A percentile compares a stretch with the other conserved stretches of the same genome.
Conservation (phyloP, 23 red algal genomes). For the Rhodosorus marinus region DNA sequence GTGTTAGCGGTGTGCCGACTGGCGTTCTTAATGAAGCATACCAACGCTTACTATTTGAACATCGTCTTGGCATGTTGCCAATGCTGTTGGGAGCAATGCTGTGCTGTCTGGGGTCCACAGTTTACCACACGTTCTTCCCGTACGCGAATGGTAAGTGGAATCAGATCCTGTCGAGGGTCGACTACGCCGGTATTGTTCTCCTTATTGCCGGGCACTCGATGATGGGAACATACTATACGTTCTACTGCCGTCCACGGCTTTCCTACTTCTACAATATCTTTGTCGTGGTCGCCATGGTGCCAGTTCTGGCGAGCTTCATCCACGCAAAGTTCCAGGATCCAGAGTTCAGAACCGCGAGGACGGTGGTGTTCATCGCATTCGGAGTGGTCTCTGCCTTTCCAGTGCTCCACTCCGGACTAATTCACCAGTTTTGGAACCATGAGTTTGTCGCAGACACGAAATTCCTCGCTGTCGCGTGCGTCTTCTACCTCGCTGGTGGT, state of each 20-base stretch:
- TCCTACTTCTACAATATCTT: background rate
- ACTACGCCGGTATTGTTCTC: conserved; percentile 15
- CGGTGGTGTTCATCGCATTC: background rate
- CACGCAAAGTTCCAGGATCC: background rate
- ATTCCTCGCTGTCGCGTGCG: background rate
- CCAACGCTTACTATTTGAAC: background rate
- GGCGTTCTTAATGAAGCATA: background rate
- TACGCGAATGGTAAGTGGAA: too few relatives aligned
- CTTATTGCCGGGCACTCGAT: conserved; percentile 6
- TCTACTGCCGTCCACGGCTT: conserved; percentile 8
- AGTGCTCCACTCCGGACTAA: conserved; percentile 1
- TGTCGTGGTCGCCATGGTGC: background rate
- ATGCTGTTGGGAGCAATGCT: conserved; percentile 4
- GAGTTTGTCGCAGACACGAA: background rate
- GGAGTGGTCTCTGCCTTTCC: background rate
- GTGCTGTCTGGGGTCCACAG: conserved; percentile 4
- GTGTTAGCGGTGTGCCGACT: background rate
- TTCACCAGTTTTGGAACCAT: background rate
- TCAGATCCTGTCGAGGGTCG: conserved; percentile 3
- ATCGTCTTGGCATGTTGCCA: background rate
- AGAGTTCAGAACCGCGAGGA: background rate
- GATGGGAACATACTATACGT: conserved; percentile 6
- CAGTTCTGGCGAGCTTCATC: background rate
- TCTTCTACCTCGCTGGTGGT: conserved; percentile 5
- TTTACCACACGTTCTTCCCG: conserved; percentile 13